Evolutionary conservation across 1,284 basidiomycete genomes (phyloP), one percentile per base, ranked within the genome.

Genomic region (Marasmius oreades): DNA sequence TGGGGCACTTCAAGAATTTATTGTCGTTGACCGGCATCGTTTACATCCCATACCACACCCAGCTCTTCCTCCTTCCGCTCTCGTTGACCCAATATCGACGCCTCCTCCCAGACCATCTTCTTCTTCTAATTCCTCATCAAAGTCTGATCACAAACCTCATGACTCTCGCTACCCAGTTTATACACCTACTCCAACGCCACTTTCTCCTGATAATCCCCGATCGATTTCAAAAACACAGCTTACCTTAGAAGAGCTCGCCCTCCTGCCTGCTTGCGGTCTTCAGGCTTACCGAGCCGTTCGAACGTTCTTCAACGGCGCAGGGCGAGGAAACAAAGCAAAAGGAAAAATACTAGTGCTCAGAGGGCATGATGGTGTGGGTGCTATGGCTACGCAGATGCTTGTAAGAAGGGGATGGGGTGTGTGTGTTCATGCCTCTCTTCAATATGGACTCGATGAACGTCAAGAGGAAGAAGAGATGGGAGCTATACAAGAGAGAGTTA

Each of bases 1-100:
- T 62, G 92, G 92, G 48, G 90, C 88, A 5, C 77, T 95, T n/a
- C 79, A 90, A 20, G 90, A 95, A 71, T 95, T 92, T 72, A 79
- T 95, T 51, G 74, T 90, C 23, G 80, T 88, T 16, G 91, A 95
- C 66, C 82, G 90, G 33, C 86, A 87, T 63, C 81, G 88, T n/a
- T 69, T 93, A 1, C 82, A 86, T 60, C 81, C 86, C 10, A 80
- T 86, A 12, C 88, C 90, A 0, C 79, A 84, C 61, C 86, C 87
- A 1, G 65, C 48, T 3, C 55, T 57, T 5, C 51, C 50, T 8
- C 10, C 56, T 20, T 28, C 44, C 18, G 46, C 63, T 46, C 5
- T 55, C 59, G 55, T 60, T 59, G 61, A 61, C 59, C 64, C 57
- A 53, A 56, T 62, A 6, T 39, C 48, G 14, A 42, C 16, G 28